These are phyloP conservation scores for Pichia sp. DNA, from an alignment of 1,139 yeast genomes.

Conservation along the genomic window DNA sequence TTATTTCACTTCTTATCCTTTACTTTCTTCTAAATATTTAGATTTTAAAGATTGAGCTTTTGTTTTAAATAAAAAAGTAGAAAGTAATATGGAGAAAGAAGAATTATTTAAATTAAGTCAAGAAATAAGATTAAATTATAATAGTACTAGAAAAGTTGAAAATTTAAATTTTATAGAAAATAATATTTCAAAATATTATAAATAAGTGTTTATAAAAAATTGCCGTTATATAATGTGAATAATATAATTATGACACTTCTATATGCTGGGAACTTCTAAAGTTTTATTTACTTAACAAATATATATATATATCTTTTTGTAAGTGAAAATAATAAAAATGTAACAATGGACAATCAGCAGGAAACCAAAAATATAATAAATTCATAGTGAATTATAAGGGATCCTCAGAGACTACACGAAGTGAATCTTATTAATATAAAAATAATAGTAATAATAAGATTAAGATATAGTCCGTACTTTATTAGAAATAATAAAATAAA, in stretches of 20 bases:
- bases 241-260: not conserved
- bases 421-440: slow-evolving; percentile 1
- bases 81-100: not conserved
- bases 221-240: not conserved
- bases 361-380: too few relatives aligned
- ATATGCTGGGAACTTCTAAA: not conserved
- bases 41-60: not conserved
- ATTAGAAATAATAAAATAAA: slow-evolving; percentile 1
- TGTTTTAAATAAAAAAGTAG: not conserved
- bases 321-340: not conserved
- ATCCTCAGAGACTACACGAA: slow-evolving; percentile 5
- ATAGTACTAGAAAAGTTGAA: not conserved
- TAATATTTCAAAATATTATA: not conserved
- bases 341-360: slow-evolving; percentile 4
- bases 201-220: not conserved
- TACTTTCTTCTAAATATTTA: not conserved
- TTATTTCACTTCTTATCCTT: too few relatives aligned
- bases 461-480: not conserved
- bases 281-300: not conserved
- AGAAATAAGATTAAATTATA: not conserved
- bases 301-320: not conserved
- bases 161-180: not conserved
- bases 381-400: too few relatives aligned
- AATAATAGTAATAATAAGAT: too few relatives aligned
- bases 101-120: not conserved